phyloP scores from a whole-genome alignment of 495 filamentous ascomycete genomes.

The Trichoderma gamsii region DNA sequence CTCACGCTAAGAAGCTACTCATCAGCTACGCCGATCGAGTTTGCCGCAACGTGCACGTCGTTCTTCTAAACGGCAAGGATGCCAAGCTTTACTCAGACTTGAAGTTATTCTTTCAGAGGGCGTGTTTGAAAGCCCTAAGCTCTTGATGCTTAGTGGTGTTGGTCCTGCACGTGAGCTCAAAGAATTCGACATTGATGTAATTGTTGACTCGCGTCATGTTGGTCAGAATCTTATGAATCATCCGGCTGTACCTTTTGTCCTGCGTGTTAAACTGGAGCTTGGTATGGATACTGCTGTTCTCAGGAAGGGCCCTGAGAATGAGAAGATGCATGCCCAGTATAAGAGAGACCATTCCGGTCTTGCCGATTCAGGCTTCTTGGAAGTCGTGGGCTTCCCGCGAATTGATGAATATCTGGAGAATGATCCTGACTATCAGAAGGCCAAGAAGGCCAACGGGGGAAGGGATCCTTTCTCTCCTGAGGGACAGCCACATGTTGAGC shows the following conservation, averaged over 20 bases:
- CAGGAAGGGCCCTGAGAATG: conserved; percentile 39
- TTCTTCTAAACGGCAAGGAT: conserved; percentile 33
- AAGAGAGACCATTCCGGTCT: conserved; percentile 45
- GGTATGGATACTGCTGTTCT: conserved; percentile 50
- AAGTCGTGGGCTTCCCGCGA: conserved; percentile 51
- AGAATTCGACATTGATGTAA: conserved; percentile 42
- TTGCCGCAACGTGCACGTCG: conserved; percentile 27
- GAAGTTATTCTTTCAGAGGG: conserved; percentile 56
- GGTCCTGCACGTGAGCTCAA: conserved; percentile 46
- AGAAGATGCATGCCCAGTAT: conserved; percentile 42
- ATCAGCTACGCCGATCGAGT: conserved; percentile 32
- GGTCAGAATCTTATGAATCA: conserved; percentile 58
- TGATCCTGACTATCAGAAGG: conserved; percentile 44
- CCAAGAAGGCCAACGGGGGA: conserved; percentile 46
- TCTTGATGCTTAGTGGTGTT: conserved; percentile 59
- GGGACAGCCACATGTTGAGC: conserved; percentile 57
- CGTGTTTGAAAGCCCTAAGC: conserved; percentile 52
- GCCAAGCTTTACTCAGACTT: conserved; percentile 36
- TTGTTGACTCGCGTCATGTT: conserved; percentile 47
- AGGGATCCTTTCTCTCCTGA: conserved; percentile 55
- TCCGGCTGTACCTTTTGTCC: conserved; percentile 30
- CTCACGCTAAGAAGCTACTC: conserved; percentile 49
- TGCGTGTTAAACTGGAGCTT: conserved; percentile 49
- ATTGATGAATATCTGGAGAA: conserved; percentile 47
- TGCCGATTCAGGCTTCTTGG: conserved; percentile 44